These are phyloP conservation scores for Pilasporangium apinafurcum DNA, from an alignment of 352 stramenopile genomes.

Conservation along the genomic window DNA sequence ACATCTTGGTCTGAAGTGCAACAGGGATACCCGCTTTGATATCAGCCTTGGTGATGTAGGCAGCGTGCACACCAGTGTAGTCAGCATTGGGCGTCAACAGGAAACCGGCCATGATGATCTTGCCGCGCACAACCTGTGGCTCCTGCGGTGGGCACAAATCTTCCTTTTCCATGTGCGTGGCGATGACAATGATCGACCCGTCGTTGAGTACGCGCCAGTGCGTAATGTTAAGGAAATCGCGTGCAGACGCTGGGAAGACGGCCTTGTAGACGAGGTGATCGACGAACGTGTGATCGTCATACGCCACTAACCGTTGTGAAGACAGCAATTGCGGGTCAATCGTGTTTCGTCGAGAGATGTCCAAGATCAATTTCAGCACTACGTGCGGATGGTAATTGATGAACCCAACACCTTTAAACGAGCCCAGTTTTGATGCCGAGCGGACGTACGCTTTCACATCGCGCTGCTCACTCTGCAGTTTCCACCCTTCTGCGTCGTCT, in stretches of 20 bases:
- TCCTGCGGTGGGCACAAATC: slow-evolving; percentile 31
- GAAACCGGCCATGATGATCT: slow-evolving; percentile 54
- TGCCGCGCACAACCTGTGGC: slow-evolving; percentile 41
- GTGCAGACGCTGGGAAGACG: slow-evolving; percentile 42
- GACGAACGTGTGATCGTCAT: slow-evolving; percentile 65
- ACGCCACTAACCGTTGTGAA: slow-evolving; percentile 43
- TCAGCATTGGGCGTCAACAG: slow-evolving; percentile 52
- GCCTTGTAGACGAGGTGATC: slow-evolving; percentile 68
- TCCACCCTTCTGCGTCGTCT: slow-evolving; percentile 50
- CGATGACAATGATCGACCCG: slow-evolving; percentile 45
- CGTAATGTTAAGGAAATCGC: slow-evolving; percentile 63
- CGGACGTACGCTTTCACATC: slow-evolving; percentile 54
- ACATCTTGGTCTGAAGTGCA: slow-evolving; percentile 58
- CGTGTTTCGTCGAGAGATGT: slow-evolving; percentile 28
- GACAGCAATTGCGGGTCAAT: slow-evolving; percentile 57
- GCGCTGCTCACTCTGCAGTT: slow-evolving; percentile 47
- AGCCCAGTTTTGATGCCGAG: slow-evolving; percentile 25
- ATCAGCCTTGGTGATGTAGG: slow-evolving; percentile 68
- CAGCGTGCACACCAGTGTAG: slow-evolving; percentile 40
- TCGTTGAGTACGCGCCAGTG: slow-evolving; percentile 68
- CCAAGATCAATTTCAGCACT: slow-evolving; percentile 54
- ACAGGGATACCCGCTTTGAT: slow-evolving; percentile 49
- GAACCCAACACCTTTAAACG: slow-evolving; percentile 52
- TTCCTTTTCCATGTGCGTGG: slow-evolving; percentile 28
- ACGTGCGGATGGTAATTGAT: slow-evolving; percentile 43